A percentile compares a stretch with the other conserved stretches of the same genome.
Evolutionary conservation across 345 rosid genomes (phyloP).

Genomic region (Salix koriyanagi): DNA sequence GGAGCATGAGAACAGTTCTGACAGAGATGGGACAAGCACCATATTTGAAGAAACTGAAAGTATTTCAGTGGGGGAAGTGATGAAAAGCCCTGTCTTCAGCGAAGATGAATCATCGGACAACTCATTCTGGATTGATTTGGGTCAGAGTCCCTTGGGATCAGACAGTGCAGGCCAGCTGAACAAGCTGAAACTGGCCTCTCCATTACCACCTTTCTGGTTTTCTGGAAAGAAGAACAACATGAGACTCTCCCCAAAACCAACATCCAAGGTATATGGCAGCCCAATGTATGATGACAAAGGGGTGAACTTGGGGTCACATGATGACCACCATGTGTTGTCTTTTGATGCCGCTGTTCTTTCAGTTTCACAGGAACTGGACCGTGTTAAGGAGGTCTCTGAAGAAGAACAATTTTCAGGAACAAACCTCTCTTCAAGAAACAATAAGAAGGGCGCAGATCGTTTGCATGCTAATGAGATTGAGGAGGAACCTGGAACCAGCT

Average conservation of each 20-base stretch:
- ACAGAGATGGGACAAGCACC: slow-evolving; percentile 80
- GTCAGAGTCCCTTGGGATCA: slow-evolving; percentile 85
- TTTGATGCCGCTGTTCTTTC: slow-evolving; percentile 94
- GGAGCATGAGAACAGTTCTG: slow-evolving; percentile 78
- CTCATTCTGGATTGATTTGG: slow-evolving; percentile 89
- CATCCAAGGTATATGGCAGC: slow-evolving; percentile 61
- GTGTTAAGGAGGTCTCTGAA: slow-evolving; percentile 48
- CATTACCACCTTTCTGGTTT: slow-evolving; percentile 69
- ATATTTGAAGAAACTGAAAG: slow-evolving; percentile 92
- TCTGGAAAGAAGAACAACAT: slow-evolving; percentile 60
- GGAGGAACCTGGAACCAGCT: slow-evolving; percentile 53
- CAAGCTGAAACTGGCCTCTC: slow-evolving; percentile 56
- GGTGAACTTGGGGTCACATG: slow-evolving; percentile 29
- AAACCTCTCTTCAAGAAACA: slow-evolving; percentile 17
- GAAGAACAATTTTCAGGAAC: slow-evolving; percentile 40
- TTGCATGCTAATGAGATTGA: slow-evolving; percentile 52
- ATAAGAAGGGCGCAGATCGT: slow-evolving; percentile 21
- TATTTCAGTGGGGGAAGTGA: slow-evolving; percentile 88
- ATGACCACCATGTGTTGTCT: slow-evolving; percentile 61
- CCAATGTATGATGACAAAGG: slow-evolving; percentile 63
- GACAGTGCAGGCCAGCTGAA: slow-evolving; percentile 49
- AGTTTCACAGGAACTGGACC: slow-evolving; percentile 71
- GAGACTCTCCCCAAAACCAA: slow-evolving; percentile 55
- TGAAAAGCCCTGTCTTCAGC: slow-evolving; percentile 95
- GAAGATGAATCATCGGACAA: slow-evolving; percentile 94